Evolutionary conservation across 2,329 filamentous ascomycete species (phyloP).

Genomic region (Rhynchosporium secalis): DNA sequence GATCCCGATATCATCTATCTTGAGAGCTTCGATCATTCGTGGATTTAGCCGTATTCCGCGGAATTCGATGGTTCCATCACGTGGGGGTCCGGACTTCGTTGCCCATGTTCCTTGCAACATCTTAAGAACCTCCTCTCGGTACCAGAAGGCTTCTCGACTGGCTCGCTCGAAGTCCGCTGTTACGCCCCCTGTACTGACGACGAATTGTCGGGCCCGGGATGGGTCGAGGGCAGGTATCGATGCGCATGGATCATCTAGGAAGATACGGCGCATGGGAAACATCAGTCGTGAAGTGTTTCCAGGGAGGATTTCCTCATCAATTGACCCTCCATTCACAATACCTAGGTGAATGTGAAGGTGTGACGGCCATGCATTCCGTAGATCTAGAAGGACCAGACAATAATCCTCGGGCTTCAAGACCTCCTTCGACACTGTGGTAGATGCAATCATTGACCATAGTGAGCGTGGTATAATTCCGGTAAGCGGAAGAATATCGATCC

Average conservation of each 20-base stretch:
- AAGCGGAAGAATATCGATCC: slow-evolving; percentile 77
- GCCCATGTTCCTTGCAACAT: slow-evolving; percentile 71
- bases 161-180: slow-evolving; percentile 77
- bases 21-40: slow-evolving; percentile 81
- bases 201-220: slow-evolving; percentile 84
- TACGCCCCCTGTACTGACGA: slow-evolving; percentile 78
- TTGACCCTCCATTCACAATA: slow-evolving; percentile 30
- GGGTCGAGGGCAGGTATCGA: slow-evolving; percentile 79
- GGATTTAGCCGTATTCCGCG: slow-evolving; percentile 71
- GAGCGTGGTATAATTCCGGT: slow-evolving; percentile 62
- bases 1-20: slow-evolving; percentile 75
- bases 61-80: slow-evolving; percentile 72
- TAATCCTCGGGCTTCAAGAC: slow-evolving; percentile 58
- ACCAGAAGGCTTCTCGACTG: slow-evolving; percentile 87
- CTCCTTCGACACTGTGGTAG: slow-evolving; percentile 32
- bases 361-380: slow-evolving; percentile 88
- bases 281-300: slow-evolving; percentile 73
- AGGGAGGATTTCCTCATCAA: slow-evolving; percentile 57
- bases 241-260: slow-evolving; percentile 73
- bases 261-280: slow-evolving; percentile 73
- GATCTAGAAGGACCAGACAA: slow-evolving; percentile 78
- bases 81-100: slow-evolving; percentile 49
- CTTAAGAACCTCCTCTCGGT: slow-evolving; percentile 76
- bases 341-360: slow-evolving; percentile 68
- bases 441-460: slow-evolving; percentile 51